Base-by-base conservation (phyloP, 2,329 filamentous ascomycete species). In the Paecilomyces dactylethromorphus region DNA sequence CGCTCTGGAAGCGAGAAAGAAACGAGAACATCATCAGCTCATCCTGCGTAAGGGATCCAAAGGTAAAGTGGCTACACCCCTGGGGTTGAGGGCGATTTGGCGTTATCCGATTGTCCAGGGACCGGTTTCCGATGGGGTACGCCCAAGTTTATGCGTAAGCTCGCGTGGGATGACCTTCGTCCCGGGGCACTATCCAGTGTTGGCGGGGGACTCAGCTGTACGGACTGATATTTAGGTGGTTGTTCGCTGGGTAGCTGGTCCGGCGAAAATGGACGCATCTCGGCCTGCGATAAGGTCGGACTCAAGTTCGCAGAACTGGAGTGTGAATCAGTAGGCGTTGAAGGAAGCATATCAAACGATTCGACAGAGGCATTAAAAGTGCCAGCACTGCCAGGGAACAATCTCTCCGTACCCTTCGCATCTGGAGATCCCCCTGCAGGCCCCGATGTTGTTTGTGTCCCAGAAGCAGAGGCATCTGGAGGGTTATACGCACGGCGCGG, bases 401-500 rank as follows among this genome's bases (percentile, higher is more conserved):
- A 60, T 39, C 64, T 64, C 35, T 67, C 65, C 58, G 71, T 69
- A 67, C 60, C 65, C 64, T 66, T 69, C 63, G 64, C 62, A 58
- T 67, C 71, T 73, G 74, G 65, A 59, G 65, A 62, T 65, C 72
- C 75, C 59, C 63, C 57, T 74, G 76, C 75, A 73, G 73, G 66
- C 65, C 69, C 69, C 63, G 68, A 64, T 66, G 70, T 69, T 67
- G 66, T 58, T 55, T 64, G 66, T 56, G 62, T 62, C 56, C 64
- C 66, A 56, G 66, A 68, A 63, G n/a, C n/a, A n/a, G 69, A 67
- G 67, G 69, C 65, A 63, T 72, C 69, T 69, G 73, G 71, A 73
- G 75, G 71, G 70, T 76, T 74, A 74, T 80, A 80, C 68, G 79
- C 76, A 67, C 76, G 73, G 66, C 92, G 81, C 26, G 87, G 78